Evolutionary conservation across 2,329 filamentous ascomycete species (phyloP), one percentile per base, ranked within the genome.

Genomic region (Ophiostoma fasciatum): DNA sequence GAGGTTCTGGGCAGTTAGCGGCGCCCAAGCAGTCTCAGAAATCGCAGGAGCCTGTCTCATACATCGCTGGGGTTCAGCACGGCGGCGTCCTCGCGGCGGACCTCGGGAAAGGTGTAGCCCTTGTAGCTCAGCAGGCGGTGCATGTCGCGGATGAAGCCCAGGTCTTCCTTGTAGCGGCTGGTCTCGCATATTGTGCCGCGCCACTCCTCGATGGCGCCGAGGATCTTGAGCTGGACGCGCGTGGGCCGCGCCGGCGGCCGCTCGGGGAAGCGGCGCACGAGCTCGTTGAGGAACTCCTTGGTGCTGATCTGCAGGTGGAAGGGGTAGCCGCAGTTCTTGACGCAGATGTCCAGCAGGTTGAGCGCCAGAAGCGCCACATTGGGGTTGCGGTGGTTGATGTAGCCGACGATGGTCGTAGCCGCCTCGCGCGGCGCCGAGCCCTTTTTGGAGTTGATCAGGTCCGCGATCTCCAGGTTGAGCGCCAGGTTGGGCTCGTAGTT

Each of bases 241-340:
- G 82, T 84, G 29, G 84, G 67, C 42, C 90, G 81, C 42, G 90
- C 69, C 2, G 88, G 85, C 31, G 90, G 90, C 18, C 88, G 73
- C 61, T 98, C 90, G 32, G 90, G 90, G 51, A 98, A 98, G 46
- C 90, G 74, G 47, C 90, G 78, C 42, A 98, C 90, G 41, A 98
- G 76, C 63, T 98, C 90, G 61, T 98, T 98, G 49, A 98, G 75
- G 50, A 98, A 98, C 52, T 98, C 90, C 58, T 98, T 98, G 47
- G 90, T 96, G 58, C 82, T 87, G 54, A 98, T 94, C 60, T 98
- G 90, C 40, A 98, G 75, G 54, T 98, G 90, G 59, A 98, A 98
- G 1, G 90, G 87, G 56, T 98, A 98, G 49, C 90, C 90, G 68
- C 90, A 98, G 63, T 98, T 98, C 67, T 98, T 98, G 59, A 96